phyloP scores from a whole-genome alignment of 2,329 filamentous ascomycete species.

The Amphichorda felina region DNA sequence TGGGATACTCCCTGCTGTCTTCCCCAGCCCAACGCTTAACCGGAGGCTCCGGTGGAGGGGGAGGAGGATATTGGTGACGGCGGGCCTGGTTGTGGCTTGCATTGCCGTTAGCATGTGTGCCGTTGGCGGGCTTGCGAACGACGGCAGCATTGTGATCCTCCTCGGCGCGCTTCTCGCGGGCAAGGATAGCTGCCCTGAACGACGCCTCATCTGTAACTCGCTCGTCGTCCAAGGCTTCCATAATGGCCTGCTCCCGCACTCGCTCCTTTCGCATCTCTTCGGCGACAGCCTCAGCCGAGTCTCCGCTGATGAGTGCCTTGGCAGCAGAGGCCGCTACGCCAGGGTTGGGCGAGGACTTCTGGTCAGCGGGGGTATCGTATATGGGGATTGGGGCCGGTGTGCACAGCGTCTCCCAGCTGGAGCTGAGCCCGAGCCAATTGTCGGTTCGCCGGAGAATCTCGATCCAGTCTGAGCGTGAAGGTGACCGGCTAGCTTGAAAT shows the following conservation, averaged over 20 bases:
- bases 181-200: slow-evolving; percentile 51
- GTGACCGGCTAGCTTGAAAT: slow-evolving; percentile 60
- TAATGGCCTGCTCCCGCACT: slow-evolving; percentile 51
- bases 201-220: slow-evolving; percentile 54
- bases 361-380: slow-evolving; percentile 10
- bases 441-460: slow-evolving; percentile 56
- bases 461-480: slow-evolving; percentile 69
- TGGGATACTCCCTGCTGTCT: slow-evolving; percentile 56
- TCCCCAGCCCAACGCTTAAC: slow-evolving; percentile 45
- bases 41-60: background rate
- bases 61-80: no score
- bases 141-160: slow-evolving; percentile 27
- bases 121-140: background rate
- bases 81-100: background rate
- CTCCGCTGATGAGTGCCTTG: slow-evolving; percentile 19
- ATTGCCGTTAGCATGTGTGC: background rate
- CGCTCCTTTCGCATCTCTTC: slow-evolving; percentile 45
- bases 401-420: slow-evolving; percentile 63
- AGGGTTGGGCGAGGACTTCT: background rate
- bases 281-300: slow-evolving; percentile 16
- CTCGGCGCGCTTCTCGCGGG: slow-evolving; percentile 44
- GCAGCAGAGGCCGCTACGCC: slow-evolving; percentile 12
- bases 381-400: slow-evolving; percentile 41
- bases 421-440: slow-evolving; percentile 56
- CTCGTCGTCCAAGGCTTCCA: slow-evolving; percentile 57